phyloP scores from a whole-genome alignment of 139 green algal species.

The Gonium pectorale region DNA sequence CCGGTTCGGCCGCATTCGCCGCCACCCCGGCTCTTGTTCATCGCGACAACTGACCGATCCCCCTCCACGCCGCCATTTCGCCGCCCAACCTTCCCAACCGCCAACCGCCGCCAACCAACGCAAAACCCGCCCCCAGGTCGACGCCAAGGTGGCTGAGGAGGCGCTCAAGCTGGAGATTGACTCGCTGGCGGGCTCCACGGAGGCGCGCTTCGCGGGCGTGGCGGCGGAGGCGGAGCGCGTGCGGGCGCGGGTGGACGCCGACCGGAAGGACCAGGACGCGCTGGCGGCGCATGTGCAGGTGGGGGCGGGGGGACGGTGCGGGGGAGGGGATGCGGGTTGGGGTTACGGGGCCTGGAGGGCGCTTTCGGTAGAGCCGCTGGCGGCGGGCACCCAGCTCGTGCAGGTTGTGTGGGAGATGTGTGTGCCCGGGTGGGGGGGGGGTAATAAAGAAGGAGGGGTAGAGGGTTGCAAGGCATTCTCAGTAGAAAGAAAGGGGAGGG shows the following conservation, averaged over 20 bases:
- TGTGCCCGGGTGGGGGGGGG: too few species aligned
- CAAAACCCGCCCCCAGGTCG: constrained; percentile 1
- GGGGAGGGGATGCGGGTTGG: neutral
- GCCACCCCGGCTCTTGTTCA: neutral
- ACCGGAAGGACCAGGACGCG: constrained; percentile 37
- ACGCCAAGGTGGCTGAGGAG: constrained; percentile 51
- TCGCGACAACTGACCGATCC: too few species aligned
- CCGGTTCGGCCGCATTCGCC: neutral
- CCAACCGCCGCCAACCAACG: neutral
- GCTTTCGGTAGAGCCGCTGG: too few species aligned
- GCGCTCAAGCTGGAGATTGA: constrained; percentile 36
- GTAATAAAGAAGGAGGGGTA: too few species aligned
- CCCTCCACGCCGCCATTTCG: too few species aligned
- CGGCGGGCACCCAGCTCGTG: too few species aligned
- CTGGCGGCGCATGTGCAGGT: constrained; percentile 36
- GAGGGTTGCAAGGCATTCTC: too few species aligned
- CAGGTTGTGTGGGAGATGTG: too few species aligned
- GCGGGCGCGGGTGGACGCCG: neutral
- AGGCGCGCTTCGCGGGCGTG: constrained; percentile 4
- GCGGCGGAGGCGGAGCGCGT: constrained; percentile 37
- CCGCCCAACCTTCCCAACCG: too few species aligned
- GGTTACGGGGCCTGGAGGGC: neutral
- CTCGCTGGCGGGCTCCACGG: neutral
- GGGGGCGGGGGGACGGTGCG: neutral
- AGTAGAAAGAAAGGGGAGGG: too few species aligned